A percentile compares a stretch with the other conserved stretches of the same genome.
phyloP scores from a whole-genome alignment of 495 filamentous ascomycete species.

The Clohesyomyces aquaticus region DNA sequence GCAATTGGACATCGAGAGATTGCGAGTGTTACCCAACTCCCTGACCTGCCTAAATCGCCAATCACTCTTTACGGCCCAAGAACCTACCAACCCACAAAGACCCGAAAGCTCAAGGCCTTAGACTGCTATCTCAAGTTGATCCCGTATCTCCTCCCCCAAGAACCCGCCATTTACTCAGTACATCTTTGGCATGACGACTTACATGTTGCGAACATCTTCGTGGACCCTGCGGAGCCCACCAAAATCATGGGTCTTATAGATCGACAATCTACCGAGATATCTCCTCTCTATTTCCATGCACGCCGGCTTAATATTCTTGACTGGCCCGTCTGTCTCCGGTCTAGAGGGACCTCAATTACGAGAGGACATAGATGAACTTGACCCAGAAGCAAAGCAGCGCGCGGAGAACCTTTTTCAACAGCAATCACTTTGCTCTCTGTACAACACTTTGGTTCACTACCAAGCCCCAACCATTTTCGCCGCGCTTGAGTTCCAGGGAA shows the following conservation, averaged over 20 bases:
- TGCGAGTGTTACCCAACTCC: constrained; percentile 11
- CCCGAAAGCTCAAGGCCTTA: constrained; percentile 16
- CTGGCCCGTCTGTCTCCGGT: constrained; percentile 22
- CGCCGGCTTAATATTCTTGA: constrained; percentile 29
- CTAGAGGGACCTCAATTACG: constrained; percentile 23
- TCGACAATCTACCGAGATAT: constrained; percentile 29
- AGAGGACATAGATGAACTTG: constrained; percentile 26
- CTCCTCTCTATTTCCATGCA: constrained; percentile 32
- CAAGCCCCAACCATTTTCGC: constrained; percentile 22
- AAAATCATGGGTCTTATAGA: constrained; percentile 29
- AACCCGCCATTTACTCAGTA: constrained; percentile 11
- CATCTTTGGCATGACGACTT: constrained; percentile 35
- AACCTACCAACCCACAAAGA: constrained; percentile 19
- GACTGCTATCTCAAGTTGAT: constrained; percentile 23
- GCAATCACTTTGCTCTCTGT: constrained; percentile 29
- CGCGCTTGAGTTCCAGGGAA: constrained; percentile 25
- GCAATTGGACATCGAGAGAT: constrained; percentile 30
- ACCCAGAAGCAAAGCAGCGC: constrained; percentile 16
- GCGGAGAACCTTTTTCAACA: constrained; percentile 27
- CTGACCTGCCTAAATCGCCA: constrained; percentile 25
- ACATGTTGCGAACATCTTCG: constrained; percentile 37
- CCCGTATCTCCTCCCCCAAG: constrained; percentile 14
- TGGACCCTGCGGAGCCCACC: constrained; percentile 26
- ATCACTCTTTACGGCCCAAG: constrained; percentile 25
- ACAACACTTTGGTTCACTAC: constrained; percentile 25